phyloP scores from a whole-genome alignment of 2,329 filamentous ascomycete species.

The Arachnopeziza araneosa region DNA sequence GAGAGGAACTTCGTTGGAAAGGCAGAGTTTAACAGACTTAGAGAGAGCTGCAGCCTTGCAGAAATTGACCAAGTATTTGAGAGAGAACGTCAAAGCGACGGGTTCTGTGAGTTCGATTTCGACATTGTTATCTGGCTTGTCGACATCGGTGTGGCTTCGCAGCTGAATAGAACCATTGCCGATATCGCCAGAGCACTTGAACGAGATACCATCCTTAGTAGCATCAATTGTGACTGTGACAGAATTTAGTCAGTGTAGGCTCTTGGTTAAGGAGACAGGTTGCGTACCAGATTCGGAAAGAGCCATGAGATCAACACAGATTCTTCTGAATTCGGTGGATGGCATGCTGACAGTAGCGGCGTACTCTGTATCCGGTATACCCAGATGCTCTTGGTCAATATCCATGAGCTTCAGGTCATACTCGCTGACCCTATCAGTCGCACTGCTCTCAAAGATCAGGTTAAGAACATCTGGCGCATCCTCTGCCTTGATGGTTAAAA shows the following conservation, averaged over 20 bases:
- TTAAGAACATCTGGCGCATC: slow-evolving; percentile 95
- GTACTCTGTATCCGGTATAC: slow-evolving; percentile 98
- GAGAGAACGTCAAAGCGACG: slow-evolving; percentile 90
- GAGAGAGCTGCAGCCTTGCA: slow-evolving; percentile 94
- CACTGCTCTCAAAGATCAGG: slow-evolving; percentile 86
- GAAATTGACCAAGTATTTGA: slow-evolving; percentile 99
- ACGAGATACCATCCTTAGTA: slow-evolving; percentile 95
- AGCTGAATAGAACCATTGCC: slow-evolving; percentile 92
- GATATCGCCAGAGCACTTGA: slow-evolving; percentile 88
- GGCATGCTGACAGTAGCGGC: slow-evolving; percentile 88
- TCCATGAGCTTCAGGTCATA: slow-evolving; percentile 99
- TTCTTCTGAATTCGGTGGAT: slow-evolving; percentile 83
- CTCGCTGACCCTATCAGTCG: slow-evolving; percentile 89
- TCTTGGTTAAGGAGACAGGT: neutral
- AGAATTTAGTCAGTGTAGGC: slow-evolving; percentile 16
- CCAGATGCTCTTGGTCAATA: slow-evolving; percentile 98
- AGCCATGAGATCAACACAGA: slow-evolving; percentile 84
- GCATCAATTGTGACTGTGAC: slow-evolving; percentile 84
- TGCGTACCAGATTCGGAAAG: slow-evolving; percentile 89
- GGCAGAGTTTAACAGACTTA: slow-evolving; percentile 77
- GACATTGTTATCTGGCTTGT: slow-evolving; percentile 81
- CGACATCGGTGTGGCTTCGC: slow-evolving; percentile 79
- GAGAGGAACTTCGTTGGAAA: slow-evolving; percentile 93
- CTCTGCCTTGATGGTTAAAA: slow-evolving; percentile 94
- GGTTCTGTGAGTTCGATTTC: slow-evolving; percentile 89